Evolutionary conservation across 148 eudicot genomes (phyloP).

Genomic region (Vaccinium vitisidaea): DNA sequence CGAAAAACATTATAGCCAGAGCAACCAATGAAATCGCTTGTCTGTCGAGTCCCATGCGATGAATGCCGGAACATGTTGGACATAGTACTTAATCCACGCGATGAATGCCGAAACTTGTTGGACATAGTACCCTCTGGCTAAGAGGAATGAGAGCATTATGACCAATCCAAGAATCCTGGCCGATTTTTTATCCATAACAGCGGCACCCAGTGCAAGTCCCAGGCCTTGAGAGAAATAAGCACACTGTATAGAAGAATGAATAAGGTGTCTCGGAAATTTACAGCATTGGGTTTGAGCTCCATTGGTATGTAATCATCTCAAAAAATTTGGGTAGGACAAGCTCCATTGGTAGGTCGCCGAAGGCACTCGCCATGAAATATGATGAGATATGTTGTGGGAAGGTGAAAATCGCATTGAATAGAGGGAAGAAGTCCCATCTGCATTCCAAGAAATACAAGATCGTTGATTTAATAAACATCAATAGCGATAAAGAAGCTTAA

Average conservation of each 20-base stretch:
- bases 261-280: slow-evolving; percentile 41
- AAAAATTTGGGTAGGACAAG: slow-evolving; percentile 71
- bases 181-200: slow-evolving; percentile 58
- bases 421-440: slow-evolving; percentile 76
- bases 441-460: background rate
- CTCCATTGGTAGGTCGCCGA: slow-evolving; percentile 69
- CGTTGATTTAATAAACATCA: background rate
- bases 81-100: slow-evolving; percentile 61
- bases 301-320: no score
- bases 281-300: slow-evolving; percentile 43
- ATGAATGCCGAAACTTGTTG: slow-evolving; percentile 69
- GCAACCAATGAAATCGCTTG: slow-evolving; percentile 34
- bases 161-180: slow-evolving; percentile 66
- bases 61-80: no score
- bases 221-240: slow-evolving; percentile 68
- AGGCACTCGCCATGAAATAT: slow-evolving; percentile 52
- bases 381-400: slow-evolving; percentile 89
- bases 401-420: slow-evolving; percentile 71
- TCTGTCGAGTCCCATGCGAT: slow-evolving; percentile 14
- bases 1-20: slow-evolving; percentile 53
- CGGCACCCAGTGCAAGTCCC: slow-evolving; percentile 78
- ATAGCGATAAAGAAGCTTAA: no score
- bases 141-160: slow-evolving; percentile 52
- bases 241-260: slow-evolving; percentile 42
- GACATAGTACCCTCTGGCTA: slow-evolving; percentile 76